phyloP scores from a whole-genome alignment of 805 yeast genomes.

The Lipomyces spencermartinsiae region DNA sequence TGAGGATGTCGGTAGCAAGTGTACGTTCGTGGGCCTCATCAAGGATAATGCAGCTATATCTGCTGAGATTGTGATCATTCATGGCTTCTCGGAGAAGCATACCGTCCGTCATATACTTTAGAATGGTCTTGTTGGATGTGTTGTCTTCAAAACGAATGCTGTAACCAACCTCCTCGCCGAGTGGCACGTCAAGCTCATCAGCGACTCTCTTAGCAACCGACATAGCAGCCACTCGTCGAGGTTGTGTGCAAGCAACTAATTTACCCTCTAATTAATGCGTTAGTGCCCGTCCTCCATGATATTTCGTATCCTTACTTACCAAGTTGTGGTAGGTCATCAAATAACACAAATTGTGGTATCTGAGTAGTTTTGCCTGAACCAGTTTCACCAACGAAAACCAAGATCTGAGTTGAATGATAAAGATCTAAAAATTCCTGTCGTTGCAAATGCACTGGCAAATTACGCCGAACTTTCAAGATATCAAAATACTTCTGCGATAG shows the following conservation, averaged over 20 bases:
- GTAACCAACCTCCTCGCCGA: constrained; percentile 96
- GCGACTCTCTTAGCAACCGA: constrained; percentile 97
- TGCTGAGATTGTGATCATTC: constrained; percentile 84
- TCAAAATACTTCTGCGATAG: constrained; percentile 73
- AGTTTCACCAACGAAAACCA: constrained; percentile 99
- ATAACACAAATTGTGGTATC: constrained; percentile 93
- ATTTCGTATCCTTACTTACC: constrained; percentile 30
- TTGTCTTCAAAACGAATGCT: constrained; percentile 92
- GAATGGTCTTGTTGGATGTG: constrained; percentile 76
- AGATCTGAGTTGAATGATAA: constrained; percentile 86
- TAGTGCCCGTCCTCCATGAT: not conserved
- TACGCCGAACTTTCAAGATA: constrained; percentile 78
- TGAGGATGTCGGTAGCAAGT: constrained; percentile 90
- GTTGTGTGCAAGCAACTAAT: constrained; percentile 93
- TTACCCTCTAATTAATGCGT: constrained; percentile 53
- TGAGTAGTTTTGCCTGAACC: constrained; percentile 99
- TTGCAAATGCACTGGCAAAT: constrained; percentile 93
- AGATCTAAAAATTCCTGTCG: constrained; percentile 84
- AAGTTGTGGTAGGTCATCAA: constrained; percentile 91
- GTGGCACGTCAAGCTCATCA: constrained; percentile 90
- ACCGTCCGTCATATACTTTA: constrained; percentile 99
- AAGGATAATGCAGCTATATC: constrained; percentile 87
- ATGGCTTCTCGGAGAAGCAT: constrained; percentile 96
- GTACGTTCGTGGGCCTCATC: constrained; percentile 99
- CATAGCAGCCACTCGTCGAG: constrained; percentile 99